These are phyloP conservation scores for Cordyceps cateniannulata DNA, from an alignment of 2,329 filamentous ascomycete genomes.

Conservation along the genomic window DNA sequence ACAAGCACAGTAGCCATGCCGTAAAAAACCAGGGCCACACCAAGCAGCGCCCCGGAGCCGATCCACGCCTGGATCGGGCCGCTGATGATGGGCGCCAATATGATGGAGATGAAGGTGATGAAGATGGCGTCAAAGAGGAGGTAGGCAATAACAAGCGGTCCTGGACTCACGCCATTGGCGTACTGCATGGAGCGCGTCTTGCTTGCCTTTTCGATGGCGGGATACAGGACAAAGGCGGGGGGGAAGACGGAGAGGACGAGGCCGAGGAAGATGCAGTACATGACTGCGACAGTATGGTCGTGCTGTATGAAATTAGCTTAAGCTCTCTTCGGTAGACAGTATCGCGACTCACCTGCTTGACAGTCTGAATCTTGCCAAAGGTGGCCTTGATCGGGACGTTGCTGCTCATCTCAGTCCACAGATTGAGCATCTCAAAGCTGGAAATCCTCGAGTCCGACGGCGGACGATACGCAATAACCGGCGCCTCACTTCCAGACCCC, in stretches of 20 bases:
- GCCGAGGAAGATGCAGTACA: conserved; percentile 62
- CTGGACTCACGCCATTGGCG: conserved; percentile 73
- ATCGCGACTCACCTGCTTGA: background rate
- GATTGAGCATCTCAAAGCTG: background rate
- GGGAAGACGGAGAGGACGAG: conserved; percentile 61
- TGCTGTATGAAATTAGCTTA: background rate
- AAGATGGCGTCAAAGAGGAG: conserved; percentile 69
- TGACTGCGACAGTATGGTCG: conserved; percentile 15
- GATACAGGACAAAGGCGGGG: conserved; percentile 69
- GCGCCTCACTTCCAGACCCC: background rate
- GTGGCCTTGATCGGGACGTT: background rate
- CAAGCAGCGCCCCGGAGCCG: conserved; percentile 65
- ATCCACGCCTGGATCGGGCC: conserved; percentile 38
- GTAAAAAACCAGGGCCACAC: conserved; percentile 72
- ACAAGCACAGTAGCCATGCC: conserved; percentile 66
- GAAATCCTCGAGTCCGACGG: background rate
- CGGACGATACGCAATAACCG: background rate
- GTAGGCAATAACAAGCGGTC: conserved; percentile 76
- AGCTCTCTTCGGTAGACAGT: background rate
- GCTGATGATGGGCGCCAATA: conserved; percentile 38
- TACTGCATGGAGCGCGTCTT: conserved; percentile 78
- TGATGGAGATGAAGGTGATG: conserved; percentile 54
- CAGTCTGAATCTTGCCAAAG: background rate
- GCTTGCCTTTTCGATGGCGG: conserved; percentile 66
- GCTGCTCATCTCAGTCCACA: conserved; percentile 6